phyloP scores from a whole-genome alignment of 768 basidiomycete genomes.

The Panaeolus cyanescens region DNA sequence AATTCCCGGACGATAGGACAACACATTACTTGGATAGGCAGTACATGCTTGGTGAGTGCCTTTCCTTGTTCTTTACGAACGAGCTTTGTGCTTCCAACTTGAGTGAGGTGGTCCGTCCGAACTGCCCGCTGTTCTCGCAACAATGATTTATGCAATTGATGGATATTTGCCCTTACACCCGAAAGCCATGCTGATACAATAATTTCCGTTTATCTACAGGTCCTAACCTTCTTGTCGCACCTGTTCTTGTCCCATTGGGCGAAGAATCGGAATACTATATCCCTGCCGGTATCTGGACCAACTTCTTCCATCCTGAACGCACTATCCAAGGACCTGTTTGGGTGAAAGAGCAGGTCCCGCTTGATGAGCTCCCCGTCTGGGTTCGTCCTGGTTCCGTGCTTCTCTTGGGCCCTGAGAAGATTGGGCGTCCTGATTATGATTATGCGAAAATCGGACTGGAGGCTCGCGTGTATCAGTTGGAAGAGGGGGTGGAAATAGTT shows the following conservation, averaged over 20 bases:
- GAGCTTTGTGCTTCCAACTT: no score
- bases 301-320: slow-evolving; percentile 55
- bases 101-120: neutral
- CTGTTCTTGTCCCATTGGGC: slow-evolving; percentile 56
- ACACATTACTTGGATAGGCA: slow-evolving; percentile 63
- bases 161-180: no score
- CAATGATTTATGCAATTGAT: no score
- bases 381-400: slow-evolving; percentile 60
- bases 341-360: slow-evolving; percentile 62
- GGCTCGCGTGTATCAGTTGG: slow-evolving; percentile 54
- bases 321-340: slow-evolving; percentile 60
- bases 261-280: slow-evolving; percentile 64
- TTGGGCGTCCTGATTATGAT: slow-evolving; percentile 63
- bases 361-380: slow-evolving; percentile 69
- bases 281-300: slow-evolving; percentile 62
- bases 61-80: neutral
- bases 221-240: slow-evolving; percentile 60
- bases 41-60: slow-evolving; percentile 45
- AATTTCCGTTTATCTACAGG: slow-evolving; percentile 39
- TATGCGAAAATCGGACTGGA: slow-evolving; percentile 45
- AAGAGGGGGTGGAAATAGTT: slow-evolving; percentile 38
- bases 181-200: neutral
- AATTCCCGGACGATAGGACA: slow-evolving; percentile 60
- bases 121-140: neutral
- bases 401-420: slow-evolving; percentile 53